A percentile compares a stretch with the other conserved stretches of the same genome.
Conservation (phyloP, 2,329 filamentous ascomycete genomes). For the Xylaria sp. region DNA sequence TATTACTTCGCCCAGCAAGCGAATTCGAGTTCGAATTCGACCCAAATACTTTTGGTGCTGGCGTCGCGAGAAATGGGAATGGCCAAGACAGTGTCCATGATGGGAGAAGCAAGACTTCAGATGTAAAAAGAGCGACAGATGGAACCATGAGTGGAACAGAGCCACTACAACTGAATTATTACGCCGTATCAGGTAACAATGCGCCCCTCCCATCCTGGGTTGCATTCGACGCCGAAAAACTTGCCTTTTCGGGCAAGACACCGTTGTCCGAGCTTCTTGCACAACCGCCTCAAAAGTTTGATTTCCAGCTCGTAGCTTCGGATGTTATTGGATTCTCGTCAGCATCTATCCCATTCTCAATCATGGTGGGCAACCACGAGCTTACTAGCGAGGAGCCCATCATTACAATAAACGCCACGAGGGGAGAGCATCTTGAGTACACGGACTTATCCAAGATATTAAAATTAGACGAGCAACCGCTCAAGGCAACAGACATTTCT, state of each 20-base stretch:
- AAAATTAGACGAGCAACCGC: conserved; percentile 66
- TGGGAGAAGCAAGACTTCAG: not conserved
- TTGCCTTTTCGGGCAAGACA: conserved; percentile 78
- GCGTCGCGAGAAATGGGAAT: conserved; percentile 45
- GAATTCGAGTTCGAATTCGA: conserved; percentile 66
- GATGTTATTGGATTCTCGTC: conserved; percentile 83
- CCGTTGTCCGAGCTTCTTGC: conserved; percentile 72
- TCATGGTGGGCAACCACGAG: conserved; percentile 77
- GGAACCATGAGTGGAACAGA: not conserved
- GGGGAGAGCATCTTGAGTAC: conserved; percentile 64
- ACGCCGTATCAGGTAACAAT: conserved; percentile 79
- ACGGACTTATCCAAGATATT: conserved; percentile 63
- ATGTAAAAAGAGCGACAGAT: conserved; percentile 14
- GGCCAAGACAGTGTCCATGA: not conserved
- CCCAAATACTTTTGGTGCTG: conserved; percentile 70
- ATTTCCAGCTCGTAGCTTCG: conserved; percentile 79
- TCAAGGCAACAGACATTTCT: conserved; percentile 62
- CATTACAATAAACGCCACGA: conserved; percentile 68
- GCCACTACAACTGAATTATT: conserved; percentile 71
- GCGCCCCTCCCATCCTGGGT: conserved; percentile 90
- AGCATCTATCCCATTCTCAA: conserved; percentile 72
- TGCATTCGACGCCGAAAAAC: conserved; percentile 70
- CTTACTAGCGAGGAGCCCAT: conserved; percentile 70
- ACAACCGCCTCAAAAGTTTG: conserved; percentile 77
- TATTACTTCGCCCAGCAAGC: conserved; percentile 66